phyloP scores from a whole-genome alignment of 164 flowering plant species.

The Chimonanthus salicifolius region DNA sequence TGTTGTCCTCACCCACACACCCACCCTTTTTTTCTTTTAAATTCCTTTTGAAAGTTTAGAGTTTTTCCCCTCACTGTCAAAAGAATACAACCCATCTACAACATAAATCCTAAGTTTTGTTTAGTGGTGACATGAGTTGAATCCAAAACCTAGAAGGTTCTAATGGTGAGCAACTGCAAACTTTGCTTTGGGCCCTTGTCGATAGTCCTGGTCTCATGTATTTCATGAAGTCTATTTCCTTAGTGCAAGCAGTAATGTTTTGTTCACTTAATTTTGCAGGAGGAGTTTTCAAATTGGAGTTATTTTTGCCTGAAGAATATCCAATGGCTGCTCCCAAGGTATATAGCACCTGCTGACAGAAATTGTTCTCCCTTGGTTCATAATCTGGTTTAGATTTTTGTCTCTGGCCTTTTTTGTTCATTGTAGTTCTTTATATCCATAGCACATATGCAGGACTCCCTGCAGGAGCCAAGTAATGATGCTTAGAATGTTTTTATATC shows the following conservation, averaged over 20 bases:
- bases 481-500: not conserved
- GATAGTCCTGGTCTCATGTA: no score
- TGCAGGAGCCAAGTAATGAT: not conserved
- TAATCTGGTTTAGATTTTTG: not conserved
- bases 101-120: no score
- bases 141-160: no score
- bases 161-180: no score
- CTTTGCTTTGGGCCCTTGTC: no score
- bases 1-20: no score
- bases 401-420: not conserved
- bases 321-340: conserved; percentile 98
- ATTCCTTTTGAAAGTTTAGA: no score
- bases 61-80: no score
- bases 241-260: not conserved
- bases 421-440: not conserved
- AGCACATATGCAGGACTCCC: not conserved
- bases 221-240: no score
- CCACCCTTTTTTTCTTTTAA: no score
- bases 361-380: not conserved
- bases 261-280: conserved; percentile 30
- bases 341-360: conserved; percentile 4
- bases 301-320: conserved; percentile 88
- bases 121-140: no score
- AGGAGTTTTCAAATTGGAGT: conserved; percentile 83
- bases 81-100: no score